Base-by-base conservation (phyloP, 73 alveolate species). In the Paramecium caudatum region DNA sequence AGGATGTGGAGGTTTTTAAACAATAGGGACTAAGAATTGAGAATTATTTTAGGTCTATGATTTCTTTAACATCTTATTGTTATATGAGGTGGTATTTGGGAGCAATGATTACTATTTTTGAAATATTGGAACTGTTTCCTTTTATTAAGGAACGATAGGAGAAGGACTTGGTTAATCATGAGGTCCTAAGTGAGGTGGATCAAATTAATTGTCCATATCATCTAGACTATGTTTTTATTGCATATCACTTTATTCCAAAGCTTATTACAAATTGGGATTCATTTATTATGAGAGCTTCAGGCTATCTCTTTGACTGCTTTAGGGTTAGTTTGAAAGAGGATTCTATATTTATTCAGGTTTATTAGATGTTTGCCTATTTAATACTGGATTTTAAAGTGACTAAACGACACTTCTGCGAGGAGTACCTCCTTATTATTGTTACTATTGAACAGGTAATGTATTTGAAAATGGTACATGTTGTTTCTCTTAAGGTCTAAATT, bases 401-500 rank as follows among this genome's bases (percentile, higher is more conserved):
- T 23, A 55, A 55, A 55, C 80, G 9, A 27, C 23, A 3, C 80
- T 55, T 55, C 80, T 55, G 23, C 80, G 23, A 27, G 80, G 80
- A 23, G 80, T 55, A 13, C 80, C 80, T 10, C 27, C 3, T 55
- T 55, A 23, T 23, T 10, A 55, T 10, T 17, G 8, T 19, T 55
- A 25, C 23, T 13, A 23, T 55, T 55, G 7, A 55, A 15, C 80
- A 55, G 80, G 80, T 3, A 55, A 8, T 19, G 80, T 55, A 19
- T 13, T 25, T 55, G 80, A 55, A 7, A 55, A 55, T 17, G 80
- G 80, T 6, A 16, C 45, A 55, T 55, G 23, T 55, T 19, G 45
- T 8, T 55, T 55, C 30, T 55, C 80, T n/a, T 68, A 37, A 68
- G 84, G 50, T n/a, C 84, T 68, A 21, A 32, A 68, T 68, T 68